Conservation (phyloP, 192 early-diverging fungal genomes). For the Backusella tuberculispora region DNA sequence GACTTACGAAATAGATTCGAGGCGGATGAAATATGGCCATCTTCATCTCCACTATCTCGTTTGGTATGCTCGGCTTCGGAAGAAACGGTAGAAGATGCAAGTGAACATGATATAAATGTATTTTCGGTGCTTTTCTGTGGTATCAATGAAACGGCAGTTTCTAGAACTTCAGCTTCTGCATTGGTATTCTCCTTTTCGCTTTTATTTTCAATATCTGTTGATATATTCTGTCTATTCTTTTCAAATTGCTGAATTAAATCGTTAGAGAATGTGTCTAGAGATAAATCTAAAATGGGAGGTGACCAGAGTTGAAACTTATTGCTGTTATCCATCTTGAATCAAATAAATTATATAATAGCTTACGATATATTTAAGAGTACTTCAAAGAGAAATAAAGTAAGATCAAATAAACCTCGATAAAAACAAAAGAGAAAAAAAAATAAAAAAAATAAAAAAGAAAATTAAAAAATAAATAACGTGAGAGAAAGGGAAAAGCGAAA, state of each 20-base stretch:
- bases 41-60: neutral
- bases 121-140: neutral
- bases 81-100: constrained; percentile 1
- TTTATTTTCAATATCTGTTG: neutral
- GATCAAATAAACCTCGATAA: neutral
- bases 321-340: neutral
- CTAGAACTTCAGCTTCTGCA: constrained; percentile 7
- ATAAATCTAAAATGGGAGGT: constrained; percentile 19
- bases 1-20: constrained; percentile 19
- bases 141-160: neutral
- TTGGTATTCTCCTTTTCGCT: neutral
- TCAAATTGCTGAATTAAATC: constrained; percentile 16
- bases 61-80: neutral
- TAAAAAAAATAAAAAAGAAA: neutral
- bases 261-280: constrained; percentile 11
- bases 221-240: constrained; percentile 1
- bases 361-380: neutral
- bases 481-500: neutral
- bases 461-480: neutral
- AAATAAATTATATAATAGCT: constrained; percentile 14
- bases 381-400: constrained; percentile 8
- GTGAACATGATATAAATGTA: neutral
- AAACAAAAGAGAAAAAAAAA: neutral
- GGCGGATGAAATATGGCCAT: neutral
- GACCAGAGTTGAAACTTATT: constrained; percentile 18